Evolutionary conservation across 305 asterid genomes (phyloP), one percentile per base, ranked within the genome.

Genomic region (Fraxinus xanthoxyloides): DNA sequence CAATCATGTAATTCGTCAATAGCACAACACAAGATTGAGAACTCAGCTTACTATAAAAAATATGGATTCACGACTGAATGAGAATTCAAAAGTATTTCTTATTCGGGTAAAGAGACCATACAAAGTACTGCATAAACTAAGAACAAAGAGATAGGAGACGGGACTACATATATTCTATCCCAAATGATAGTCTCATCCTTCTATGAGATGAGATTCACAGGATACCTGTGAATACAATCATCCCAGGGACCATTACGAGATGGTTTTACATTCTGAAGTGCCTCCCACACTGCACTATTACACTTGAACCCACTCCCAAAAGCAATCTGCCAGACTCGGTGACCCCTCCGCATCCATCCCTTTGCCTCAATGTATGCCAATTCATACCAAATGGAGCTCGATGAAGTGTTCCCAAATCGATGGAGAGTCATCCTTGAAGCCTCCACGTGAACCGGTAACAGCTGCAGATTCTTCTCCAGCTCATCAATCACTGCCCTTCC

Each of bases 401-500:
- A 94, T 0, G 98, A 94, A 67, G 98, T 94, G 84, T 94, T 94
- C 7, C 98, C 98, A 81, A 94, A 94, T 0, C 98, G 89, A 73
- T 94, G 98, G 65, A 94, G 92, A 12, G 92, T 87, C 97, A 94
- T 94, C 69, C 98, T 88, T 0, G 98, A 94, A 43, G 98, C 97
- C 83, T 94, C 97, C 6, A 91, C 98, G 1, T 94, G 97, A 30
- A 72, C 72, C 0, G 94, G 93, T 1, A 87, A 83, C 80, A 94
- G 88, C 87, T 94, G 93, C 78, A 94, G 88, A 81, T 91, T 94
- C 95, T 87, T 92, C 89, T 94, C 98, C 76, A 94, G 89, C 89
- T 92, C 98, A 48, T 94, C 97, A n/a, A 94, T 94, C 92, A 94
- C 97, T 48, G 94, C 97, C 81, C 97, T 89, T 38, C 98, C 97